Evolutionary conservation across 495 filamentous ascomycete genomes (phyloP).

Genomic region (Aspergillus carlsbadensis): DNA sequence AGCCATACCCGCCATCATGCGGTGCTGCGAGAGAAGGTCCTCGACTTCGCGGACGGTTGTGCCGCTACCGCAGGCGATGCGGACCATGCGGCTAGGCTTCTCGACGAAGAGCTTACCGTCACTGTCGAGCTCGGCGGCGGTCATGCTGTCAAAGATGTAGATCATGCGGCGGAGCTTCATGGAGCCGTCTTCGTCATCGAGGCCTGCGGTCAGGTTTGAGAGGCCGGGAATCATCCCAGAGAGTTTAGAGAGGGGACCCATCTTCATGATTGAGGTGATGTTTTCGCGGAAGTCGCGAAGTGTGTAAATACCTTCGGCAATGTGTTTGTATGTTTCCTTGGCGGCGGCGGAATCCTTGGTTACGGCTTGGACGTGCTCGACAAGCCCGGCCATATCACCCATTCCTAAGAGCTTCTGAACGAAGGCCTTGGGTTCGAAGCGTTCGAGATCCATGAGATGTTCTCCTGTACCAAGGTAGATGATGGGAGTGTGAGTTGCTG

Average conservation of each 20-base stretch:
- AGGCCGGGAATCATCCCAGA: constrained; percentile 98
- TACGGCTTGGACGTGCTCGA: constrained; percentile 96
- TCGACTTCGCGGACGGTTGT: constrained; percentile 94
- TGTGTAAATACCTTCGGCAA: constrained; percentile 93
- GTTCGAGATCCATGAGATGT: constrained; percentile 92
- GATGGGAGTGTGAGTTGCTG: constrained; percentile 94
- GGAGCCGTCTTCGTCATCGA: constrained; percentile 94
- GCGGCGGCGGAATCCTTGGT: constrained; percentile 77
- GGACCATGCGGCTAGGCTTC: constrained; percentile 90
- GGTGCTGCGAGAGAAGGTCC: constrained; percentile 93
- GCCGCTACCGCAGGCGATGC: constrained; percentile 84
- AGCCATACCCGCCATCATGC: constrained; percentile 99
- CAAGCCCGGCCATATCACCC: constrained; percentile 93
- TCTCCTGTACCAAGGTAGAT: constrained; percentile 98
- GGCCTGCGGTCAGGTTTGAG: constrained; percentile 84
- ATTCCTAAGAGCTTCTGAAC: constrained; percentile 90
- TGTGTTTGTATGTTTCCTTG: constrained; percentile 98
- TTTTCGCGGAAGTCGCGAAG: constrained; percentile 93
- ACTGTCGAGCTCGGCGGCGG: constrained; percentile 85
- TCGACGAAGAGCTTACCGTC: constrained; percentile 94
- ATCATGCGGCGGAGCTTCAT: constrained; percentile 96
- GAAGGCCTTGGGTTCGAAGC: constrained; percentile 88
- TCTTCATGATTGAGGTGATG: constrained; percentile 98
- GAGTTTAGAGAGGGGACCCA: constrained; percentile 96
- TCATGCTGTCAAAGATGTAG: constrained; percentile 99